These are phyloP conservation scores for Apiospora malaysiana DNA, from an alignment of 2,329 filamentous ascomycete species.

Conservation along the genomic window DNA sequence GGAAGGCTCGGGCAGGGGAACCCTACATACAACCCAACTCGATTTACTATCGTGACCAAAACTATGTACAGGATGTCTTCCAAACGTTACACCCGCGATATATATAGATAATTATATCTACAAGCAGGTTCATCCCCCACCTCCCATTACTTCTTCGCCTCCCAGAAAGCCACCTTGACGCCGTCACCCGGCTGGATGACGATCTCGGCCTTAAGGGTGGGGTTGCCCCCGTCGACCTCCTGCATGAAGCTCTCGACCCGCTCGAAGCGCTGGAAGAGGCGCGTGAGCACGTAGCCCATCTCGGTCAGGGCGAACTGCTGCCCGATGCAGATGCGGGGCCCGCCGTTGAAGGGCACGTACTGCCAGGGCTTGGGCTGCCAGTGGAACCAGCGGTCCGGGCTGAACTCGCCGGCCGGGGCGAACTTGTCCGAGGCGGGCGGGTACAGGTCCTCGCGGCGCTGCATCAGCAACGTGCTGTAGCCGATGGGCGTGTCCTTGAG, in stretches of 20 bases:
- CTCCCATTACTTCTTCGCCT: slow-evolving; percentile 41
- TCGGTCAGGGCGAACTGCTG: slow-evolving; percentile 84
- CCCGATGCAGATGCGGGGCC: slow-evolving; percentile 59
- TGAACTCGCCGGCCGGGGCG: slow-evolving; percentile 57
- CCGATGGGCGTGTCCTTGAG: slow-evolving; percentile 68
- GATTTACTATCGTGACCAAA: background rate
- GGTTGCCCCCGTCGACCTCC: slow-evolving; percentile 58
- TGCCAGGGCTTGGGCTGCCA: slow-evolving; percentile 72
- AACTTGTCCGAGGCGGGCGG: slow-evolving; percentile 54
- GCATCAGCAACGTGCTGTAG: slow-evolving; percentile 76
- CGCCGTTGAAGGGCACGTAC: slow-evolving; percentile 65
- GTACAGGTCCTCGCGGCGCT: slow-evolving; percentile 70
- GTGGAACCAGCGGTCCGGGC: slow-evolving; percentile 69
- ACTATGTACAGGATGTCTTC: background rate
- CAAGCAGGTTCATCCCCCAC: background rate
- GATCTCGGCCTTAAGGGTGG: slow-evolving; percentile 63
- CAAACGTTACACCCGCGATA: background rate
- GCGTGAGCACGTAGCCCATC: slow-evolving; percentile 74
- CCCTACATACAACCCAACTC: background rate
- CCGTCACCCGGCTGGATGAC: slow-evolving; percentile 65
- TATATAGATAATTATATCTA: background rate
- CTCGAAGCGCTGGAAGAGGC: slow-evolving; percentile 75
- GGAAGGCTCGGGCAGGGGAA: background rate
- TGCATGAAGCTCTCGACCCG: slow-evolving; percentile 64
- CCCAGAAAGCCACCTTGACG: slow-evolving; percentile 62